Percentiles rank a stretch among this genome's conserved stretches.
These are phyloP conservation scores for Ceratobasidium sp. DNA, from an alignment of 1,284 basidiomycete species.

Conservation along the genomic window DNA sequence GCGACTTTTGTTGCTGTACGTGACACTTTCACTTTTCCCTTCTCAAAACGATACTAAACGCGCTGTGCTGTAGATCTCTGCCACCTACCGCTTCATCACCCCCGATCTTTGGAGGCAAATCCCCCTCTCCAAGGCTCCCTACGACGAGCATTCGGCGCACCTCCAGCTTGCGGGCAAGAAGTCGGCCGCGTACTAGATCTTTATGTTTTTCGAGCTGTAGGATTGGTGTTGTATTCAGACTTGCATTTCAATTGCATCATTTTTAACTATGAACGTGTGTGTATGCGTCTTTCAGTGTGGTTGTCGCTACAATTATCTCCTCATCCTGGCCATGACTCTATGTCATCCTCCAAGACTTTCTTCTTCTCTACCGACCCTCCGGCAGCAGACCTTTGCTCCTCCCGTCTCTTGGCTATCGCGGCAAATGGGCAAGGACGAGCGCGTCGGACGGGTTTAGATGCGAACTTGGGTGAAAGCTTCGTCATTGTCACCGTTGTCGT, in stretches of 20 bases:
- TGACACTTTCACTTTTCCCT: slow-evolving; percentile 47
- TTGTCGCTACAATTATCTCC: background rate
- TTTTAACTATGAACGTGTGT: slow-evolving; percentile 27
- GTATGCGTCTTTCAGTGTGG: slow-evolving; percentile 9
- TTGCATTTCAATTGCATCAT: slow-evolving; percentile 42
- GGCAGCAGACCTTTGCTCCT: background rate
- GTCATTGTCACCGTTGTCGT: background rate
- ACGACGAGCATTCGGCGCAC: slow-evolving; percentile 93
- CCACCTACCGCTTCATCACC: slow-evolving; percentile 97
- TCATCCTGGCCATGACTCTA: slow-evolving; percentile 32
- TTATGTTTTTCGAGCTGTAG: slow-evolving; percentile 40
- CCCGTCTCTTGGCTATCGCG: slow-evolving; percentile 18
- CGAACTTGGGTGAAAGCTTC: slow-evolving; percentile 31
- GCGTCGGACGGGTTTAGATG: background rate
- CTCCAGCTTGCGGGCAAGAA: slow-evolving; percentile 84
- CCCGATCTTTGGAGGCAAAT: slow-evolving; percentile 98
- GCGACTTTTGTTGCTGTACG: slow-evolving; percentile 94
- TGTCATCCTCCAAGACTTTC: slow-evolving; percentile 18
- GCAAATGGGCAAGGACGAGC: slow-evolving; percentile 31
- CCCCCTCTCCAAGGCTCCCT: slow-evolving; percentile 87
- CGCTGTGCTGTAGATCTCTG: slow-evolving; percentile 75
- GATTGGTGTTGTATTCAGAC: slow-evolving; percentile 37
- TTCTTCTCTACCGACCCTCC: background rate
- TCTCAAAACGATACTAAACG: slow-evolving; percentile 8
- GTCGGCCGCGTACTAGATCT: slow-evolving; percentile 76